Evolutionary conservation across 2,329 filamentous ascomycete genomes (phyloP).

Genomic region (Lizonia empirigonia): DNA sequence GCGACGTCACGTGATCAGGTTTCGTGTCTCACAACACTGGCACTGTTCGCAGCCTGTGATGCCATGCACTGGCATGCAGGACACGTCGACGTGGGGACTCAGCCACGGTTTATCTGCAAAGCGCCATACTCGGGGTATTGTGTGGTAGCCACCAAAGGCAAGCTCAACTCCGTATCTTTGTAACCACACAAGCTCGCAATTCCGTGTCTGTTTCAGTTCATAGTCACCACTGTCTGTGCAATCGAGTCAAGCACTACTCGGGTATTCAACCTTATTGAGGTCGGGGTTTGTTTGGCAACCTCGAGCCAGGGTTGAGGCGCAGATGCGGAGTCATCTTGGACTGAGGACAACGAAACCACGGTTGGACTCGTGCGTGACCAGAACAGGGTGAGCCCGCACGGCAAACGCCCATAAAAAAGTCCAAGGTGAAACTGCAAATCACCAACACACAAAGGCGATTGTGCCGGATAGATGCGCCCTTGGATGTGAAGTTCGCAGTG

Average conservation of each 20-base stretch:
- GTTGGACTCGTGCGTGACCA: background rate
- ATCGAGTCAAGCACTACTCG: background rate
- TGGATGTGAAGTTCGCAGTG: background rate
- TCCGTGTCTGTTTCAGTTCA: no score
- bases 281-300: slow-evolving; percentile 2
- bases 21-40: background rate
- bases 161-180: no score
- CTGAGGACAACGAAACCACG: background rate
- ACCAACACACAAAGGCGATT: background rate
- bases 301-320: slow-evolving; percentile 1
- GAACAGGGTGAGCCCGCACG: no score
- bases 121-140: background rate
- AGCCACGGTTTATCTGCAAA: background rate
- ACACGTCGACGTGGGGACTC: background rate
- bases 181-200: no score
- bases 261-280: background rate
- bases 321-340: slow-evolving; percentile 5
- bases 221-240: background rate
- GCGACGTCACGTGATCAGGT: slow-evolving; percentile 14
- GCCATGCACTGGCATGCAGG: background rate
- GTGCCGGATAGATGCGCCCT: slow-evolving; percentile 4
- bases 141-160: no score
- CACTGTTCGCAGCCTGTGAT: slow-evolving; percentile 4
- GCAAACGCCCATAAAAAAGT: background rate
- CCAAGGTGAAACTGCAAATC: background rate